Evolutionary conservation across 805 yeast genomes (phyloP).

Genomic region (Candida odintsovae): DNA sequence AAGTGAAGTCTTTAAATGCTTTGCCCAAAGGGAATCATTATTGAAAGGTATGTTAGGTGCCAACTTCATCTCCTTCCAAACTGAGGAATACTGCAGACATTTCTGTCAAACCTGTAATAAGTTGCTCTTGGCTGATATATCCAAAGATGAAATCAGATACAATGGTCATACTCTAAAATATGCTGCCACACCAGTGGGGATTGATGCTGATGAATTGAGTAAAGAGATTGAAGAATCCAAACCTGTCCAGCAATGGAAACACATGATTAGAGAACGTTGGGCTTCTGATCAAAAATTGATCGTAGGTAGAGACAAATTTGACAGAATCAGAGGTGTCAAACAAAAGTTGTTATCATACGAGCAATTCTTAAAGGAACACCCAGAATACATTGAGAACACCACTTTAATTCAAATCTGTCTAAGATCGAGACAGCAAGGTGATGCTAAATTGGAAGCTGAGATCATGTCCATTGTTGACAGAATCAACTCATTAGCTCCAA

Average conservation of each 20-base stretch:
- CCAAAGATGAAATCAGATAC: slow-evolving; percentile 53
- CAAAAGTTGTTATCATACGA: slow-evolving; percentile 88
- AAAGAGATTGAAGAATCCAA: slow-evolving; percentile 37
- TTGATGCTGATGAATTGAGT: slow-evolving; percentile 58
- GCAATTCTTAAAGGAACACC: slow-evolving; percentile 63
- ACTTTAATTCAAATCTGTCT: slow-evolving; percentile 81
- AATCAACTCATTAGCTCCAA: slow-evolving; percentile 71
- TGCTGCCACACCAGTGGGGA: slow-evolving; percentile 67
- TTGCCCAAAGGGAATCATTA: slow-evolving; percentile 77
- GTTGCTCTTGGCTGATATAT: slow-evolving; percentile 77
- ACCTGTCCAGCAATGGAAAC: slow-evolving; percentile 59
- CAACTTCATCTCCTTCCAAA: slow-evolving; percentile 83
- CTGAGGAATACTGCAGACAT: slow-evolving; percentile 89
- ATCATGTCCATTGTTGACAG: slow-evolving; percentile 74
- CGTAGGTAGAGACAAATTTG: slow-evolving; percentile 85
- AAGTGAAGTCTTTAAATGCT: slow-evolving; percentile 88
- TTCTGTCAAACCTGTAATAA: slow-evolving; percentile 87
- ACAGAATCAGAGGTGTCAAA: slow-evolving; percentile 79
- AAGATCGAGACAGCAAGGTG: slow-evolving; percentile 37
- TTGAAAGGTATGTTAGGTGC: slow-evolving; percentile 86
- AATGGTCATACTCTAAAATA: slow-evolving; percentile 53
- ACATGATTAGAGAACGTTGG: slow-evolving; percentile 77
- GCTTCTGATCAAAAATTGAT: slow-evolving; percentile 51
- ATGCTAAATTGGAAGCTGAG: slow-evolving; percentile 64
- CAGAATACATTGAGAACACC: slow-evolving; percentile 59